Conservation (phyloP, 1,139 yeast species). For the Protomyces arabidopsidicola region DNA sequence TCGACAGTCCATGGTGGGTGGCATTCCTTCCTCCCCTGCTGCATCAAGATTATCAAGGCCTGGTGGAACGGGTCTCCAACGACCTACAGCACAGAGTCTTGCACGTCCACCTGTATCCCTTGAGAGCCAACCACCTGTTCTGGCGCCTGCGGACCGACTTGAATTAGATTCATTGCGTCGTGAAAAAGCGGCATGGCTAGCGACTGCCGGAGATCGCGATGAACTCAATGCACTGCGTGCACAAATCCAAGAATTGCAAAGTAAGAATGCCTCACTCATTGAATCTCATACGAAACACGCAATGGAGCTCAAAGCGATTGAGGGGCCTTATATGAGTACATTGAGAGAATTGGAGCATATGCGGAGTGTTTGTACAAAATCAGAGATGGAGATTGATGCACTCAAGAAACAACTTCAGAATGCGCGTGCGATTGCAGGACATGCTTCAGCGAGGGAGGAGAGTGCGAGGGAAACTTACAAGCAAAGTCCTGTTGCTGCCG, state of each 20-base stretch:
- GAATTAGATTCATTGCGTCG: conserved; percentile 19
- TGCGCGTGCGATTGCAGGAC: conserved; percentile 15
- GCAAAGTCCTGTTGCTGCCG: background rate
- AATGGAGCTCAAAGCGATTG: conserved; percentile 58
- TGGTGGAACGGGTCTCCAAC: background rate
- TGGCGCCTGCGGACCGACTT: conserved; percentile 14
- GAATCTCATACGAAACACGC: conserved; percentile 52
- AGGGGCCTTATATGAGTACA: conserved; percentile 57
- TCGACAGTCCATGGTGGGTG: conserved; percentile 13
- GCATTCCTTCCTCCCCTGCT: conserved; percentile 8
- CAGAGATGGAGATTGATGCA: conserved; percentile 51
- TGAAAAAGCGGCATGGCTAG: conserved; percentile 19
- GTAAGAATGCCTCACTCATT: conserved; percentile 42
- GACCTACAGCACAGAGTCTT: conserved; percentile 23
- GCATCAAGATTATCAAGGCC: conserved; percentile 12
- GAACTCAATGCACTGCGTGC: background rate
- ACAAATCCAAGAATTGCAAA: conserved; percentile 6
- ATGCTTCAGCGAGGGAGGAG: background rate
- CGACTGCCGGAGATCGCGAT: conserved; percentile 22
- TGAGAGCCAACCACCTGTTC: background rate
- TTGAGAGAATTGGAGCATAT: conserved; percentile 58
- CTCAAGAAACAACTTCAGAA: conserved; percentile 22
- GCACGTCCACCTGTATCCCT: conserved; percentile 13
- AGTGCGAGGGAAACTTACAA: background rate
- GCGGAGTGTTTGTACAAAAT: conserved; percentile 47